Evolutionary conservation across 805 yeast species (phyloP), one percentile per base, ranked within the genome.

Genomic region (Sungouiozyma ichnusensis): DNA sequence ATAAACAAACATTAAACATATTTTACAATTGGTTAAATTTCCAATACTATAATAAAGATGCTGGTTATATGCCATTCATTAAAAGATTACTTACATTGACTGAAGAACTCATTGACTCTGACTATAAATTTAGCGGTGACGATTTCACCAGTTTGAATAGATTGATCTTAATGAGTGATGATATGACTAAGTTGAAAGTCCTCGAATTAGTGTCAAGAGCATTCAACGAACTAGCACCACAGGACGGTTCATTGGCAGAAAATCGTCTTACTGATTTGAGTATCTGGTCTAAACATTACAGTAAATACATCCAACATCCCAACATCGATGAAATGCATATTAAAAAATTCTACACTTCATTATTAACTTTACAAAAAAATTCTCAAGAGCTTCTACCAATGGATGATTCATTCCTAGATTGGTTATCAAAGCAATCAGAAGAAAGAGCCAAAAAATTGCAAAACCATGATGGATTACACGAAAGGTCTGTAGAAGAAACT

Each of bases 401-500:
- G 1, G 55, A 57, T 16, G 53, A 61, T 11, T 66, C 63, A 1
- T 85, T 85, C 49, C 44, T 83, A 36, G 61, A 69, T 17, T 85
- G 94, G 94, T 58, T 85, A 33, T 67, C 75, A 16, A 54, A 62
- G 29, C 74, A 78, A 48, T 57, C 65, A 3, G 64, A 62, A 19
- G 36, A 47, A 35, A 52, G 72, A 52, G 51, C 49, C 33, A 39
- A 48, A 14, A 45, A 48, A 16, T 41, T 56, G 20, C 48, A 24
- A 24, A 24, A 24, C 29, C 6, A 50, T n/a, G 42, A 51, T 39
- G 57, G 57, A 8, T 44, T 49, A 4, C 39, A 44, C 8, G 57
- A 51, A 16, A 58, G 65, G 33, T 68, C 62, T 24, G 32, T 50
- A 32, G 68, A 57, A 27, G 58, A 53, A 45, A 60, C 60, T 27